These are phyloP conservation scores for Aspergillus sclerotiicarbonarius DNA, from an alignment of 495 filamentous ascomycete genomes.

Conservation along the genomic window DNA sequence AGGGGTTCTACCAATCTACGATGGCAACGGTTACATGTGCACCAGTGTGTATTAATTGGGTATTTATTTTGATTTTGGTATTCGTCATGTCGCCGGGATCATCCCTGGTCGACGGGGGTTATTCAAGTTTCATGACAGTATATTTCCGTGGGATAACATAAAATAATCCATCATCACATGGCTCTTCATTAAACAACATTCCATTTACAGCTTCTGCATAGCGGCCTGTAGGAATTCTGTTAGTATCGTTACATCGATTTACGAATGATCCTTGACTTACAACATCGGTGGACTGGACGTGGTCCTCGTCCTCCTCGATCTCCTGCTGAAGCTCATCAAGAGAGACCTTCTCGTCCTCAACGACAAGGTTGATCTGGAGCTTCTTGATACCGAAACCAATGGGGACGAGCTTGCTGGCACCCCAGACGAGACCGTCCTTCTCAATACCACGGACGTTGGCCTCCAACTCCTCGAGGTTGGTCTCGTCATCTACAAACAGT, in stretches of 20 bases:
- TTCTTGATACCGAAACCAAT: conserved; percentile 99
- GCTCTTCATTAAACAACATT: conserved; percentile 37
- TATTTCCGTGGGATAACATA: conserved; percentile 31
- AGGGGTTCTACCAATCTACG: background rate
- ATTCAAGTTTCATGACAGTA: conserved; percentile 27
- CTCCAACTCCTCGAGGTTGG: conserved; percentile 80
- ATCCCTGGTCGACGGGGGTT: conserved; percentile 16
- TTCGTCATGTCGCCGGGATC: conserved; percentile 25
- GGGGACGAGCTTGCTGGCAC: conserved; percentile 82
- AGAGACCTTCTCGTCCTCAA: conserved; percentile 96
- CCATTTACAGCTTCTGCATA: conserved; percentile 86
- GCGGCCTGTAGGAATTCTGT: conserved; percentile 50
- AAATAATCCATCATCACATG: conserved; percentile 40
- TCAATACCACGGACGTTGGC: conserved; percentile 79
- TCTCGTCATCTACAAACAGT: conserved; percentile 76
- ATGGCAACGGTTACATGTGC: background rate
- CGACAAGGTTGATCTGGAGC: conserved; percentile 95
- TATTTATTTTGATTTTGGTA: conserved; percentile 23
- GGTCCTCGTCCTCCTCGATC: conserved; percentile 90
- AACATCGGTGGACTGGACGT: conserved; percentile 93
- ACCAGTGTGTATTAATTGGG: conserved; percentile 8
- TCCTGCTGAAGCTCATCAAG: conserved; percentile 80
- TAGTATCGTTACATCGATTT: conserved; percentile 18
- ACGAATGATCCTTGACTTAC: conserved; percentile 43
- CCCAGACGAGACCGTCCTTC: conserved; percentile 95